Base-by-base conservation (phyloP, 495 filamentous ascomycete genomes). In the Talaromyces liani region DNA sequence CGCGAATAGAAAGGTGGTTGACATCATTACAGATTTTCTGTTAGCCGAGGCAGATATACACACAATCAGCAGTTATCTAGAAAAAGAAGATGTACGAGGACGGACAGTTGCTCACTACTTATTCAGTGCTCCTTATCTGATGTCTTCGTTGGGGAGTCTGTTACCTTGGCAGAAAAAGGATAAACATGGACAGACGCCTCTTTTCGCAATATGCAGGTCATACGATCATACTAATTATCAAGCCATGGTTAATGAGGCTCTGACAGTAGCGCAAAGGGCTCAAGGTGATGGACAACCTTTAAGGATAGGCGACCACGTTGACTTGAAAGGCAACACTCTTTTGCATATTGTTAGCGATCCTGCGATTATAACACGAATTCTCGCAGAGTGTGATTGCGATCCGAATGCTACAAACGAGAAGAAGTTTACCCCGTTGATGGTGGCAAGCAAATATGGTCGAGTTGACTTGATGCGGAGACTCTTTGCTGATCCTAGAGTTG, bases 371-470 rank as follows among this genome's bases (percentile, higher is more conserved):
- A 64, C 85, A 29, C 84, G 84, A 39, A 90, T 97, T 25, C 77
- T 99, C 3, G 78, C 87, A 60, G 84, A 88, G 49, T 94, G 92
- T 72, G 95, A 99, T 67, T 87, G 91, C 18, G 92, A 98, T 71
- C 90, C 92, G 39, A 99, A 99, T 74, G 94, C 94, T 0, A 89
- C 88, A 0, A 99, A 99, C 69, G 95, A 98, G 69, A 97, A 92
- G 78, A 88, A 82, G 56, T 98, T 98, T 68, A 99, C 95, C 0
- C 86, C 95, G 1, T 78, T 99, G 59, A 99, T 99, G 95, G 90
- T 98, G 62, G 93, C 93, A n/a, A 97, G 92, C 80, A 99, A 99
- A 75, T 99, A 97, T 69, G 94, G 93, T 25, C 85, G 95, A 54
- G 88, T 96, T 18, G 94, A 97, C 65, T 89, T 93, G 81, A 93